These are phyloP conservation scores for Bocquillonia castaneifolia DNA, from an alignment of 441 rosid genomes.

Conservation along the genomic window DNA sequence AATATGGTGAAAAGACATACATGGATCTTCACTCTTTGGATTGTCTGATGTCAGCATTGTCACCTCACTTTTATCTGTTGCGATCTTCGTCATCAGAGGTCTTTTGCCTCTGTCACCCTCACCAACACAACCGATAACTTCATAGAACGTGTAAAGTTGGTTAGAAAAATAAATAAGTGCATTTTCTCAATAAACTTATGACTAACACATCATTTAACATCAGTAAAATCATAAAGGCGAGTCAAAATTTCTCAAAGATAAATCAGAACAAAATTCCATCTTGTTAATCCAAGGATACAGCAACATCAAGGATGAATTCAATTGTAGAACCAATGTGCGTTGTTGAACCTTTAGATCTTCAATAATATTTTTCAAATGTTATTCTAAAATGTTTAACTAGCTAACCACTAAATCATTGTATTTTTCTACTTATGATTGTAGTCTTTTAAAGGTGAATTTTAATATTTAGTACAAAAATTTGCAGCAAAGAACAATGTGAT, in stretches of 20 bases:
- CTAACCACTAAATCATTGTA: background rate
- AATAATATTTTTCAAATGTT: background rate
- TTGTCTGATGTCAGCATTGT: slow-evolving; percentile 89
- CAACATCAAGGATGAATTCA: background rate
- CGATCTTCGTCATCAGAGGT: slow-evolving; percentile 84
- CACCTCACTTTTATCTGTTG: slow-evolving; percentile 88
- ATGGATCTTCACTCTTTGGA: slow-evolving; percentile 85
- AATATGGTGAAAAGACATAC: slow-evolving; percentile 37
- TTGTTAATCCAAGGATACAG: background rate
- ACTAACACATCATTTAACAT: background rate
- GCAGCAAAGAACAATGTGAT: background rate
- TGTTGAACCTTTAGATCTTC: background rate
- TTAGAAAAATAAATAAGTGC: slow-evolving; percentile 9
- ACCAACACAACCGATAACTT: slow-evolving; percentile 81
- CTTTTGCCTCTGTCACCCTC: slow-evolving; percentile 81
- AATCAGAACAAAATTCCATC: background rate
- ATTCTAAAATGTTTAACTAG: background rate
- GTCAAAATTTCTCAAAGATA: background rate
- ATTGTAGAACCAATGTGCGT: background rate
- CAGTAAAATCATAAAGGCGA: background rate
- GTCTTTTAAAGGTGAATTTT: background rate
- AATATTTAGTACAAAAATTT: background rate
- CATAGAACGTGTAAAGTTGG: slow-evolving; percentile 22
- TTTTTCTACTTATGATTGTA: background rate
- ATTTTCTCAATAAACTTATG: background rate